A percentile compares a stretch with the other conserved stretches of the same genome.
phyloP scores from a whole-genome alignment of 2,329 filamentous ascomycete species.

The Exophiala xenobiotica region DNA sequence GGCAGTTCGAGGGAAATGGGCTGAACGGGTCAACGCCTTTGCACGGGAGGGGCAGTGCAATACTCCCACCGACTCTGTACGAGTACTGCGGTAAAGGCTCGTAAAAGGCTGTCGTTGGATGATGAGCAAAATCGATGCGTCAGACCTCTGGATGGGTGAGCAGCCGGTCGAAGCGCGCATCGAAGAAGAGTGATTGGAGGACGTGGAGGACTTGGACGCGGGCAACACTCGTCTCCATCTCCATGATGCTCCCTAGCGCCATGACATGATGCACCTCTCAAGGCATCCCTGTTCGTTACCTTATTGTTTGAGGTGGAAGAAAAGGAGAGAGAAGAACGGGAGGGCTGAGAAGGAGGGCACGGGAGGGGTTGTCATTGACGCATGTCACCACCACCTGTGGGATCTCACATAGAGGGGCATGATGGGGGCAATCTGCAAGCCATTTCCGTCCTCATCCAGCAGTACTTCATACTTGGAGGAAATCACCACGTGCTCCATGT shows the following conservation, averaged over 20 bases:
- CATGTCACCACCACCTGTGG: too few relatives aligned
- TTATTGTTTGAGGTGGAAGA: background rate
- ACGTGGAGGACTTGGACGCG: background rate
- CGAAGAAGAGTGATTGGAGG: background rate
- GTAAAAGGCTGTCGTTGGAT: background rate
- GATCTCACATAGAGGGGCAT: too few relatives aligned
- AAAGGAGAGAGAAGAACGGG: background rate
- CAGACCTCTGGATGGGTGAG: background rate
- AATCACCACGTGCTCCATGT: too few relatives aligned
- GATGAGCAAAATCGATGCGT: background rate
- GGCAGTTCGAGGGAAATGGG: background rate
- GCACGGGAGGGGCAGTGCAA: background rate
- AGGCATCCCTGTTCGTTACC: background rate
- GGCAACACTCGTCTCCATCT: too few relatives aligned
- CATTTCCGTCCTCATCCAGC: too few relatives aligned
- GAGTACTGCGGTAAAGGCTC: background rate
- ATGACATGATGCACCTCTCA: conserved; percentile 1
- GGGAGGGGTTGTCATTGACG: too few relatives aligned
- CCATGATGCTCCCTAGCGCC: background rate
- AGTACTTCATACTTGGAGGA: too few relatives aligned
- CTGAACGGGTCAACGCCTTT: background rate
- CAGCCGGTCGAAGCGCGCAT: background rate
- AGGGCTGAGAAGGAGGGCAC: background rate
- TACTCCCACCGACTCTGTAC: too few relatives aligned
- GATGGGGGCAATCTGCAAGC: too few relatives aligned